Conservation (phyloP, 805 yeast species). For the Trichomonascus vanleenenianus region DNA sequence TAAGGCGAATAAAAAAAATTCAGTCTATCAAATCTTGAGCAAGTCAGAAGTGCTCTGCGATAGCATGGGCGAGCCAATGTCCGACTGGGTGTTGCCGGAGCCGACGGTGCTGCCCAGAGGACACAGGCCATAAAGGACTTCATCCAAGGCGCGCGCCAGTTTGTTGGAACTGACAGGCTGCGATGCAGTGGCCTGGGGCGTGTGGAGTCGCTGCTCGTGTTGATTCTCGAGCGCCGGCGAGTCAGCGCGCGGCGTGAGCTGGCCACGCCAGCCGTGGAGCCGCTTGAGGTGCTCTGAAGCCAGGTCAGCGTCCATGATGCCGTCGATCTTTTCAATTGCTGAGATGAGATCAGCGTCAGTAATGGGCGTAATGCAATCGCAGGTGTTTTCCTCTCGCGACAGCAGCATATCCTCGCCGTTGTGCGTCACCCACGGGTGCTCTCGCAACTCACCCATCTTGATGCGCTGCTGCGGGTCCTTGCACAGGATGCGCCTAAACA, state of each 20-base stretch:
- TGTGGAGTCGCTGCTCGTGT: constrained; percentile 5
- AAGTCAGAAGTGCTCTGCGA: too few relatives aligned
- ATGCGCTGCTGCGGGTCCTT: constrained; percentile 64
- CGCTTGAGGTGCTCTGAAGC: constrained; percentile 19
- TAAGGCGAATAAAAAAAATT: too few relatives aligned
- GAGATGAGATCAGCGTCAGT: constrained; percentile 30
- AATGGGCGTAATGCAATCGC: constrained; percentile 22
- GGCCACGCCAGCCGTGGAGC: constrained; percentile 29
- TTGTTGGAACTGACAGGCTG: constrained; percentile 8
- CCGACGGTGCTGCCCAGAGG: too few relatives aligned
- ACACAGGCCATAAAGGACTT: constrained; percentile 15
- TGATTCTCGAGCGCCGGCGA: constrained; percentile 9
- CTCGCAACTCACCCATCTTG: constrained; percentile 62
- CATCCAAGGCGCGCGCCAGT: constrained; percentile 27
- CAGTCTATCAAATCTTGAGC: too few relatives aligned
- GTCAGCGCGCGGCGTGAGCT: constrained; percentile 5
- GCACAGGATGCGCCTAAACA: constrained; percentile 50
- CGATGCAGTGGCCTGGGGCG: constrained; percentile 2
- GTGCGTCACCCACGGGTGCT: constrained; percentile 57
- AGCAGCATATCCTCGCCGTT: constrained; percentile 29
- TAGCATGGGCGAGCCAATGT: too few relatives aligned
- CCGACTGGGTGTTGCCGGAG: too few relatives aligned
- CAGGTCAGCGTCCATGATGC: constrained; percentile 17
- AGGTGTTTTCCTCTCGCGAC: constrained; percentile 29
- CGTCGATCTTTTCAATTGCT: constrained; percentile 29